These are phyloP conservation scores for Uromyces viciae-fabae DNA, from an alignment of 1,284 basidiomycete species.

Conservation along the genomic window DNA sequence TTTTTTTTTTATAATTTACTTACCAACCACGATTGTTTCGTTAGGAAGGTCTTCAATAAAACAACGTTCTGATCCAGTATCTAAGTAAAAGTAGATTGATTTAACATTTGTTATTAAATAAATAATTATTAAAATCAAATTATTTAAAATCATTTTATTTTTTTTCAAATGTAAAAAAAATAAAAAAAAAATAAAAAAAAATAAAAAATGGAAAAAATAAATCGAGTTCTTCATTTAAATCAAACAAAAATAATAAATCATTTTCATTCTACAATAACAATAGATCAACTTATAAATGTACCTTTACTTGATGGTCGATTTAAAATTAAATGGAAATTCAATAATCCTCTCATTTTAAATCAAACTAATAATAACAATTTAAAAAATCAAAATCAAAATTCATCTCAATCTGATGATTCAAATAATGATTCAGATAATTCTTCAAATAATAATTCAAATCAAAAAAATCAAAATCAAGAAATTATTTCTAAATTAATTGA, in stretches of 20 bases:
- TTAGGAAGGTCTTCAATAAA: conserved; percentile 97
- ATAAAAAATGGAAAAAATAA: conserved; percentile 25
- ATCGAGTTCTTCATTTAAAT: conserved; percentile 20
- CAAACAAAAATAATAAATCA: not conserved
- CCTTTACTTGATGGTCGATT: conserved; percentile 31
- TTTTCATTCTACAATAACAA: conserved; percentile 24
- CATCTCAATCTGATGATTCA: too few relatives aligned
- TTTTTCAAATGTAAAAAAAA: not conserved
- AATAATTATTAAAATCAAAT: not conserved
- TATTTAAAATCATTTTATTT: not conserved
- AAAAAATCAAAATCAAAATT: not conserved
- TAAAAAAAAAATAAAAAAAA: conserved; percentile 58
- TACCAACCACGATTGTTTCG: conserved; percentile 93
- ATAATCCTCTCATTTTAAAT: not conserved
- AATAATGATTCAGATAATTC: not conserved
- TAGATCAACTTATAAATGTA: conserved; percentile 38
- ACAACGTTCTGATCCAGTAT: conserved; percentile 60
- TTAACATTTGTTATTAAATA: too few relatives aligned
- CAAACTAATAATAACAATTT: not conserved
- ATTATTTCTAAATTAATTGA: conserved; percentile 20
- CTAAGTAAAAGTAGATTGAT: conserved; percentile 57
- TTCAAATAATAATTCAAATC: not conserved
- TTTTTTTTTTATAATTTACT: conserved; percentile 47
- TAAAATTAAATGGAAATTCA: conserved; percentile 42
- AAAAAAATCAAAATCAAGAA: not conserved